Conservation (phyloP, 2,329 filamentous ascomycete genomes). For the Pyricularia sp. region DNA sequence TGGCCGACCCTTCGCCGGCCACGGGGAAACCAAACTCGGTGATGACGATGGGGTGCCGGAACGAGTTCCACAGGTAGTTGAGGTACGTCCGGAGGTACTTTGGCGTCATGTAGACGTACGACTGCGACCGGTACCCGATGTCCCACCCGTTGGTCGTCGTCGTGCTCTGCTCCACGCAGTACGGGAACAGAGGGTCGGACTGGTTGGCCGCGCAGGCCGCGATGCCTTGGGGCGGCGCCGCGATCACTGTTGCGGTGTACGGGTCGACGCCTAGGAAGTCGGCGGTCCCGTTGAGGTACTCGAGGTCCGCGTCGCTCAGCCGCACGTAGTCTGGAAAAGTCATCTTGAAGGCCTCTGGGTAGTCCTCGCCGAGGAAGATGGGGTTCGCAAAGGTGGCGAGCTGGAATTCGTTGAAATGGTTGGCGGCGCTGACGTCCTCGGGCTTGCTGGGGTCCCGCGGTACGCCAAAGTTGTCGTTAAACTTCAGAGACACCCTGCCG, state of each 20-base stretch:
- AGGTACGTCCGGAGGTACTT: conserved; percentile 42
- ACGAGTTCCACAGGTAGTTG: conserved; percentile 47
- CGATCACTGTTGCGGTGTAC: conserved; percentile 43
- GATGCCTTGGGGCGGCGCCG: conserved; percentile 30
- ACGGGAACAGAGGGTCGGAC: conserved; percentile 31
- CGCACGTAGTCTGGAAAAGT: conserved; percentile 31
- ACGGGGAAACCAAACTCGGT: conserved; percentile 47
- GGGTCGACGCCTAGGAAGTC: conserved; percentile 46
- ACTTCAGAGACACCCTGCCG: conserved; percentile 36
- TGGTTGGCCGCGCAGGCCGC: conserved; percentile 32
- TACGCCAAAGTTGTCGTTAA: conserved; percentile 37
- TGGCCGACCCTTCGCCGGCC: conserved; percentile 21
- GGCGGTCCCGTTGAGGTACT: conserved; percentile 31
- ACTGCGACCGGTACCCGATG: conserved; percentile 41
- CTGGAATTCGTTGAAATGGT: conserved; percentile 33
- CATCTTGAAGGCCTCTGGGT: conserved; percentile 31
- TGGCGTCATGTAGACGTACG: conserved; percentile 46
- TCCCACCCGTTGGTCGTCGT: conserved; percentile 39
- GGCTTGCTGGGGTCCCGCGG: conserved; percentile 25
- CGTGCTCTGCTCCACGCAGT: conserved; percentile 36
- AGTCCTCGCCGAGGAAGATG: conserved; percentile 36
- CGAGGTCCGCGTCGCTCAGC: conserved; percentile 33
- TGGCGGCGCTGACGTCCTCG: conserved; percentile 29
- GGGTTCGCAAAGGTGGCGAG: conserved; percentile 39
- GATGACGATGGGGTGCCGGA: conserved; percentile 31